Base-by-base conservation (phyloP, 257 asterid genomes). In the Solanum neorickii region DNA sequence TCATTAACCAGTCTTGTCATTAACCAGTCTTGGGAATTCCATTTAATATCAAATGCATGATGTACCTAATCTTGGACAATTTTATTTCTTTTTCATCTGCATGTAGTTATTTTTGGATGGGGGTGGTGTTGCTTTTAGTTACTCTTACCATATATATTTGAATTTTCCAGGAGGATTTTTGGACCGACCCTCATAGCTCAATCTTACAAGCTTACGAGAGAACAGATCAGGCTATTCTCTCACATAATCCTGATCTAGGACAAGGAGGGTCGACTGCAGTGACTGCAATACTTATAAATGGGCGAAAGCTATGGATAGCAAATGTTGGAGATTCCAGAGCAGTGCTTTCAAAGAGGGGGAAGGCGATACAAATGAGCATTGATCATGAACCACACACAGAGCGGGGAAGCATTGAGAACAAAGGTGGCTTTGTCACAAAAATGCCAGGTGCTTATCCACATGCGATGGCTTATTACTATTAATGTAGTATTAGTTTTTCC, bases 261-360 rank as follows among this genome's bases (percentile, higher is more conserved):
- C 88, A 95, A 87, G 99, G 99, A 49, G 99, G 99, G 13, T 96
- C 99, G 31, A 96, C 99, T 77, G 99, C 99, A 11, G 99, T 96
- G 33, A 96, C 98, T 20, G 99, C 98, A 5, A 93, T 96, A 87
- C 93, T 96, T 35, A 89, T 95, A 84, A 90, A 95, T 65, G 88
- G 93, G 46, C 87, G 91, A 62, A 89, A 86, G 75, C 72, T 96
- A 76, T 96, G 98, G 99, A 95, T 96, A 46, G 98, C 99, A 80
- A 96, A 96, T 88, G 96, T 96, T 49, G 99, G 99, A 83, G 99
- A 96, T 88, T 96, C 99, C 76, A 93, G 99, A 35, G 99, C 98
- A 21, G 96, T 95, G 74, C 93, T 95, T 88, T 96, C 98, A 39
- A 91, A 90, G 91, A 90, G 92, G 87, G 99, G 99, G n/a, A 93